Conservation (phyloP, 805 yeast species). For the Candida caryicola region DNA sequence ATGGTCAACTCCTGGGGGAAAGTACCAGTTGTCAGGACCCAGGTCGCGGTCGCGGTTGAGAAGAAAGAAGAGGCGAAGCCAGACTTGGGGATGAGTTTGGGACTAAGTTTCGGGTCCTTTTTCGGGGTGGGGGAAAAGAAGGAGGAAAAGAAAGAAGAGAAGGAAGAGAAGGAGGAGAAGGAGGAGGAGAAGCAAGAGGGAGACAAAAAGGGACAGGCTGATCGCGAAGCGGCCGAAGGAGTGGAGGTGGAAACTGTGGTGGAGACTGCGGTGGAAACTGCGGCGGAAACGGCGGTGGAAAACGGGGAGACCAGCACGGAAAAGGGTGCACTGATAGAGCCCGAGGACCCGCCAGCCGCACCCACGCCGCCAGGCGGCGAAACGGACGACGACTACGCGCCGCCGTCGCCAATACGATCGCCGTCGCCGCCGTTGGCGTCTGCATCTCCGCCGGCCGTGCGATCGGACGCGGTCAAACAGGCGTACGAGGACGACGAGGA, state of each 20-base stretch:
- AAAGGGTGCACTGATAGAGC: no score
- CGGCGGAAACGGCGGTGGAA: no score
- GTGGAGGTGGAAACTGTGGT: no score
- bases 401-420: background rate
- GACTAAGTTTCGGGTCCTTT: slow-evolving; percentile 17
- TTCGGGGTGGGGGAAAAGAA: slow-evolving; percentile 3
- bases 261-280: no score
- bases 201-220: background rate
- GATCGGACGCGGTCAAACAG: no score
- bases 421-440: slow-evolving; percentile 1
- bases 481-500: slow-evolving; percentile 14
- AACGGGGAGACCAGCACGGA: no score
- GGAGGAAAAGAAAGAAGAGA: background rate
- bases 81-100: slow-evolving; percentile 17
- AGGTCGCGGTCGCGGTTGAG: background rate
- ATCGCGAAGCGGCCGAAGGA: background rate
- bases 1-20: slow-evolving; percentile 22
- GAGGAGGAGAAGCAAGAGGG: slow-evolving; percentile 1
- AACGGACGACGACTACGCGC: slow-evolving; percentile 5
- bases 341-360: no score
- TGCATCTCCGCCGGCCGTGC: no score
- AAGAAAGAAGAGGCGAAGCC: slow-evolving; percentile 1
- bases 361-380: no score
- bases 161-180: slow-evolving; percentile 1
- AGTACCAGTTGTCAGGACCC: slow-evolving; percentile 9